Base-by-base conservation (phyloP, 1,139 yeast species). In the Suhomyces taliae region DNA sequence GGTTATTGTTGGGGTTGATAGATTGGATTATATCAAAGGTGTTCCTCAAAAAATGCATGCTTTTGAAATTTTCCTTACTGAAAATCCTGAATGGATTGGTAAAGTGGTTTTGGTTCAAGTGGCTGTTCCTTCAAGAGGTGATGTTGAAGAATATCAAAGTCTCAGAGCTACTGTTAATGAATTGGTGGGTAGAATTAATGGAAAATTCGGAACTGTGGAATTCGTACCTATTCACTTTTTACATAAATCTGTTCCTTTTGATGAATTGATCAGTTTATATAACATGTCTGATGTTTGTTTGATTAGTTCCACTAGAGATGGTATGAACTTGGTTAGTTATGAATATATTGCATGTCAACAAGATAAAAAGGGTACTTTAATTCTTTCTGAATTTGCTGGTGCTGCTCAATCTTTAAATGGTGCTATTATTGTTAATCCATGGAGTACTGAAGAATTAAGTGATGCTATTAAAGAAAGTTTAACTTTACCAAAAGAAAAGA, bases 391-490 rank as follows among this genome's bases (percentile, higher is more conserved):
- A 67, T 93, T 93, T 70, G 95, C 99, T 0, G 99, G 99, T 41
- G 99, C 99, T n/a, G 98, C 99, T 0, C 99, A 93, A 69, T 86
- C 95, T 0, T 74, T 93, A 53, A 93, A 93, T 62, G 99, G 99
- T 27, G 90, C 97, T 1, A 67, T 93, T 24, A 84, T 93, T 51
- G 96, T 93, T 32, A 93, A 93, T 62, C 99, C 99, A 3, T 93
- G 99, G 99, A 93, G 91, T 65, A 91, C 93, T 14, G 99, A 95
- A 58, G 99, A 95, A 58, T 70, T 93, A 61, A 83, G 96, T 34
- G 87, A 82, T 41, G 87, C 98, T 2, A 87, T 93, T 48, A 78
- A 85, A 59, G 97, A 91, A 63, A 86, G 96, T 37, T 76, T 93
- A 59, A 90, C 97, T 0, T 71, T 93, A 65, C 88, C 95, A 3